Base-by-base conservation (phyloP, 176 grass and related monocot genomes). In the Eleusine coracana region DNA sequence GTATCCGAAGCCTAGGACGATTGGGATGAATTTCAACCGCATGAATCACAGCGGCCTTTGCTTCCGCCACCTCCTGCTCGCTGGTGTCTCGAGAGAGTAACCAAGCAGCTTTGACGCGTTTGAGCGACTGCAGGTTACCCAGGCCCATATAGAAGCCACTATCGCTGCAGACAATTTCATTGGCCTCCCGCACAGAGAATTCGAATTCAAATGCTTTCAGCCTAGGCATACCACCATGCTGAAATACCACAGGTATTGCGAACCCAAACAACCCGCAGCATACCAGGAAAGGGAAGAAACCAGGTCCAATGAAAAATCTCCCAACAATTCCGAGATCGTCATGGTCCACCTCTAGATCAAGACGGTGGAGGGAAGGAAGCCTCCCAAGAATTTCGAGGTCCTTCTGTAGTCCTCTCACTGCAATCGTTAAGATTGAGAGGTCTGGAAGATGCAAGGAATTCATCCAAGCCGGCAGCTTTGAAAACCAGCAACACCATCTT, bases 401-500 rank as follows among this genome's bases (percentile, higher is more conserved):
- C 1, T 17, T 7, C 46, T 52, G 27, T 31, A 54, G 25, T 16
- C 50, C 4, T 7, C 28, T 74, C 15, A 54, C 48, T 44, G 41
- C 41, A 9, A 44, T 44, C 6, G 41, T 44, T 44, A 44, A 44
- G 41, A 44, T 44, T 8, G 41, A 44, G 41, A 44, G 41, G 41
- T 44, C 6, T 44, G 41, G 9, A 44, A 44, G 41, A 8, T 44
- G 41, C 41, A 5, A 44, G 7, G 41, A 9, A 20, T 71, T 46
- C 2, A 81, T 71, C 67, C 67, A 59, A 1, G 0, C 34, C 0
- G 67, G 80, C 68, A 72, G 25, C 14, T 2, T 3, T 11, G 14
- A 31, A 37, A 70, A 81, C 11, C 66, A 69, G 0, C 3, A 44
- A 28, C 28, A 7, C 31, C 0, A 0, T 0, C 0, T 0, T 5